Evolutionary conservation across 352 stramenopile genomes (phyloP), one percentile per base, ranked within the genome.

Genomic region (Phytophthora meadii): DNA sequence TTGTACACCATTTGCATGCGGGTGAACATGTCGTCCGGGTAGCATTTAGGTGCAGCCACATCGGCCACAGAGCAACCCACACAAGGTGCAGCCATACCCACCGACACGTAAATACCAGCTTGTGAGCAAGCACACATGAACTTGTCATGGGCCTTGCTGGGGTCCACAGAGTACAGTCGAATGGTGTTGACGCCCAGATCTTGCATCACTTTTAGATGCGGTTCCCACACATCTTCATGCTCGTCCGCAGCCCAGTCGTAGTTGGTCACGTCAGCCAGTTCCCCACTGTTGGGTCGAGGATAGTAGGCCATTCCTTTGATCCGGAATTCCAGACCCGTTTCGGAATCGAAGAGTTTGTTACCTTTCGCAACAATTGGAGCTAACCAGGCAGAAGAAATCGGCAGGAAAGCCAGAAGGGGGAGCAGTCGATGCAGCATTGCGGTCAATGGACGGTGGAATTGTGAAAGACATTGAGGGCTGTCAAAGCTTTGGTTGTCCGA

Each of bases 291-390:
- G 15, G 84, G 81, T 2, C 81, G 79, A 4, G 84, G 84, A 60
- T 87, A 90, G 56, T 92, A 90, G 17, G 77, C 81, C 77, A 92
- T 84, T 9, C 83, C 82, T 34, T 90, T 89, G 42, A 90, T 77
- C 24, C 79, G 72, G 57, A 92, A 89, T 59, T 96, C 84, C 8
- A 78, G 44, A 11, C 80, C 79, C 1, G 81, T 87, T 3, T 77
- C 58, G 12, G 77, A 84, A 69, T 94, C 72, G 69, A 95, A 97
- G 62, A 96, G 84, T 64, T 94, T 95, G 76, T 94, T 94, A 60
- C 87, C 85, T 54, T 86, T 88, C 30, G 61, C 37, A 4, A 88
- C 56, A 62, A 90, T 79, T 4, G 74, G 76, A 10, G 76, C 45
- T 12, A 82, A n/a, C 81, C 76, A 89, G n/a, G 74, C 78, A 1